Base-by-base conservation (phyloP, 768 basidiomycete species). In the Suillus weaverae region DNA sequence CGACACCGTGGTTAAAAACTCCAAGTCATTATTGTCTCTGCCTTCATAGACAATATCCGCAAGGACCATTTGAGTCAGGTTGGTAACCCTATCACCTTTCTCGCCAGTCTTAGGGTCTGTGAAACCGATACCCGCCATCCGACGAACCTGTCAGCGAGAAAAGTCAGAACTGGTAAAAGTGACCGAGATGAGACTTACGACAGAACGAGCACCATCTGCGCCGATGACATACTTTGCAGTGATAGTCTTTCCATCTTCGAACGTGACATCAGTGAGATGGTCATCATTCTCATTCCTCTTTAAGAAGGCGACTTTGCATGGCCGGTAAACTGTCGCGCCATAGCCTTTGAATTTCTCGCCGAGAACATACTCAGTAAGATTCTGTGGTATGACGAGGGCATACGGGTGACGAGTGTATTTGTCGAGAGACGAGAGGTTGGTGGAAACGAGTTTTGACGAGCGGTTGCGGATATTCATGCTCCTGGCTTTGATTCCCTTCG, bases 191-290 rank as follows among this genome's bases (percentile, higher is more conserved):
- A 57, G 66, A 69, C 77, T 57, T 68, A 85, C 85, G 39, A 70
- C 67, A 0, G 84, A 86, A 63, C 70, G 77, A 3, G 83, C 73
- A 4, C 85, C 85, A 68, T 87, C 85, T 6, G 85, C 84, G 30
- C 82, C 85, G 38, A 86, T 68, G 5, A 85, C 79, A 69, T 84
- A 85, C 39, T 77, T 78, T 16, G 84, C 71, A 4, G 71, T 77
- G 43, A 86, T 77, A 14, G 73, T 69, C 41, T 77, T 77, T 4
- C 85, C 84, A 53, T 79, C 76, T 36, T 85, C 82, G 66, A 86
- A 84, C 0, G 71, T 67, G n/a, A 83, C 83, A 16, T 82, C 77
- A 8, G 70, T 76, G 14, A 80, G 32, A 13, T 70, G 70, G 14
- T 62, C 11, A 38, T 79, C 72, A n/a, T 67, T 65, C 9, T 66